phyloP scores from a whole-genome alignment of 352 stramenopile species.

The Pythium biforme region DNA sequence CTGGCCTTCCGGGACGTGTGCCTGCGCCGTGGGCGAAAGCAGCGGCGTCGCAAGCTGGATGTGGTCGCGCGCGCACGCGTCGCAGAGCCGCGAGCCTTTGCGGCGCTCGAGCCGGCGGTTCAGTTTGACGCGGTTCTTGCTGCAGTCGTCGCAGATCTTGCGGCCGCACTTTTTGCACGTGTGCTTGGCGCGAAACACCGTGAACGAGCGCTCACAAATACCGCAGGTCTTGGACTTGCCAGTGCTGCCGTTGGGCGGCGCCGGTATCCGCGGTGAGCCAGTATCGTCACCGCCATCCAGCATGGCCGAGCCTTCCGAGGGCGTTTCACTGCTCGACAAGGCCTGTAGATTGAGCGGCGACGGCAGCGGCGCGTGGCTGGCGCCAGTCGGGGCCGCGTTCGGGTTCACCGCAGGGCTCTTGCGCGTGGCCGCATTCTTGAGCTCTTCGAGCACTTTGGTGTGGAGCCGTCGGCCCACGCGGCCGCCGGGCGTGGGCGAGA shows the following conservation, averaged over 20 bases:
- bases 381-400: slow-evolving; percentile 1
- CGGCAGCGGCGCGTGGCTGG: neutral
- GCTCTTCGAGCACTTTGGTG: slow-evolving; percentile 63
- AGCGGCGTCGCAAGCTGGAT: slow-evolving; percentile 26
- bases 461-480: slow-evolving; percentile 32
- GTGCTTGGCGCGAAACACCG: slow-evolving; percentile 78
- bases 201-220: slow-evolving; percentile 70
- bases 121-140: slow-evolving; percentile 77
- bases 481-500: slow-evolving; percentile 13
- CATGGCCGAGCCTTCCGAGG: slow-evolving; percentile 3
- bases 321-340: neutral
- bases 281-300: slow-evolving; percentile 2
- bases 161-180: slow-evolving; percentile 71
- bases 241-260: slow-evolving; percentile 2
- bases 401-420: slow-evolving; percentile 30
- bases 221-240: slow-evolving; percentile 38
- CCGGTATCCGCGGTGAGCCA: slow-evolving; percentile 14
- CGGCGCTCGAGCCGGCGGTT: slow-evolving; percentile 64
- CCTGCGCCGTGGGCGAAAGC: slow-evolving; percentile 1
- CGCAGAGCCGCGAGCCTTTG: slow-evolving; percentile 69
- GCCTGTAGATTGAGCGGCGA: slow-evolving; percentile 14
- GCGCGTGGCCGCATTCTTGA: slow-evolving; percentile 54
- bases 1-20: neutral
- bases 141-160: slow-evolving; percentile 84
- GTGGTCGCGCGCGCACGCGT: slow-evolving; percentile 67